A percentile compares a stretch with the other conserved stretches of the same genome.
Evolutionary conservation across 768 basidiomycete genomes (phyloP).

Genomic region (Coprinellus micaceus): DNA sequence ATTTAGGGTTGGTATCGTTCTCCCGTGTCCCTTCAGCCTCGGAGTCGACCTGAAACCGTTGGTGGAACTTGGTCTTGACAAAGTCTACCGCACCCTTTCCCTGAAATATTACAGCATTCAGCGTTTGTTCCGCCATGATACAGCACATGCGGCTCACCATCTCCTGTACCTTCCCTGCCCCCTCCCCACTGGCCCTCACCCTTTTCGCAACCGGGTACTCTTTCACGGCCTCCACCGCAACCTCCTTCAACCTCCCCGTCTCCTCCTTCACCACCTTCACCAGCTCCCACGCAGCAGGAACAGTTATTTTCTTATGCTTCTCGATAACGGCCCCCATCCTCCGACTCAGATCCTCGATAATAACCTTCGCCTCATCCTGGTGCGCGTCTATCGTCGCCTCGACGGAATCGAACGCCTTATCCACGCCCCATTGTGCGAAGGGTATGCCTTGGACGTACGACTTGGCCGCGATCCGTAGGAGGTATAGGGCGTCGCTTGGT

Average conservation of each 20-base stretch:
- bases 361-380: conserved; percentile 34
- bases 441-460: conserved; percentile 39
- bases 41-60: too few species aligned
- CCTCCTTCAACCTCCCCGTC: background rate
- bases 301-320: background rate
- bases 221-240: background rate
- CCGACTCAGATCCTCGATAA: conserved; percentile 19
- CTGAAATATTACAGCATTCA: background rate
- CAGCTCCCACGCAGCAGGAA: conserved; percentile 33
- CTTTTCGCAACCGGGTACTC: background rate
- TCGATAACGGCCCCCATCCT: background rate
- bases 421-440: conserved; percentile 33
- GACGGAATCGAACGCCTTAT: conserved; percentile 40
- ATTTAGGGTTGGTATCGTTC: too few species aligned
- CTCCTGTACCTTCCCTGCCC: background rate
- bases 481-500: conserved; percentile 29
- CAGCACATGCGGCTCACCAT: background rate
- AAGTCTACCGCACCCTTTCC: background rate
- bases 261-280: conserved; percentile 13
- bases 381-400: conserved; percentile 36
- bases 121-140: too few species aligned
- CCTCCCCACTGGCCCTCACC: background rate
- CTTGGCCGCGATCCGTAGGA: conserved; percentile 38
- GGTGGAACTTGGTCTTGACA: background rate
- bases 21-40: too few species aligned